Evolutionary conservation across 1,139 yeast genomes (phyloP).

Genomic region (Suhomyces terraborum): DNA sequence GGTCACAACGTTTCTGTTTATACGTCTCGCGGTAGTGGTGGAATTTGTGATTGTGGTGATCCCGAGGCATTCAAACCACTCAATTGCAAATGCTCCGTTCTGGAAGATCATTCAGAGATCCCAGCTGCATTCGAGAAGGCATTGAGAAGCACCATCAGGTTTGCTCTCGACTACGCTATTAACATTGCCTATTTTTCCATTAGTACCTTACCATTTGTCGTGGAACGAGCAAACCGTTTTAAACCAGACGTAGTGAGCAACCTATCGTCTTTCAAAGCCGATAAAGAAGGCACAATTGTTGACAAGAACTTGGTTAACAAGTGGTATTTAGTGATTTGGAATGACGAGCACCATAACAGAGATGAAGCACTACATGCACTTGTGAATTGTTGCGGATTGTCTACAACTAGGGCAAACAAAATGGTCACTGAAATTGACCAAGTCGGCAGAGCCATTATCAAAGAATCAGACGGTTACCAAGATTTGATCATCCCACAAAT

Average conservation of each 20-base stretch:
- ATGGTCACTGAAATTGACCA: constrained; percentile 39
- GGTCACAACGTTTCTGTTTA: constrained; percentile 63
- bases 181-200: constrained; percentile 46
- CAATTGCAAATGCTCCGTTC: constrained; percentile 47
- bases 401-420: constrained; percentile 28
- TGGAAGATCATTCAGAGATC: constrained; percentile 1
- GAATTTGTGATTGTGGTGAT: constrained; percentile 94
- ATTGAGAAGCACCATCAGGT: constrained; percentile 34
- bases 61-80: constrained; percentile 70
- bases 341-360: constrained; percentile 70
- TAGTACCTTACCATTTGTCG: constrained; percentile 36
- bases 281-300: constrained; percentile 31
- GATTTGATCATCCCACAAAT: constrained; percentile 29
- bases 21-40: constrained; percentile 53
- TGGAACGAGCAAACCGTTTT: constrained; percentile 14
- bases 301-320: constrained; percentile 30
- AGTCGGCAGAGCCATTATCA: constrained; percentile 34
- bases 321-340: constrained; percentile 63
- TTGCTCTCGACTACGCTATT: constrained; percentile 50
- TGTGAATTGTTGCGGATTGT: constrained; percentile 34
- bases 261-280: constrained; percentile 31
- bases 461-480: constrained; percentile 20
- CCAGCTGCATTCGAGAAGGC: constrained; percentile 17
- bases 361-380: constrained; percentile 48
- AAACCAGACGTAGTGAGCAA: constrained; percentile 32